Base-by-base conservation (phyloP, 495 filamentous ascomycete genomes). In the Trichoderma orchidacearum region DNA sequence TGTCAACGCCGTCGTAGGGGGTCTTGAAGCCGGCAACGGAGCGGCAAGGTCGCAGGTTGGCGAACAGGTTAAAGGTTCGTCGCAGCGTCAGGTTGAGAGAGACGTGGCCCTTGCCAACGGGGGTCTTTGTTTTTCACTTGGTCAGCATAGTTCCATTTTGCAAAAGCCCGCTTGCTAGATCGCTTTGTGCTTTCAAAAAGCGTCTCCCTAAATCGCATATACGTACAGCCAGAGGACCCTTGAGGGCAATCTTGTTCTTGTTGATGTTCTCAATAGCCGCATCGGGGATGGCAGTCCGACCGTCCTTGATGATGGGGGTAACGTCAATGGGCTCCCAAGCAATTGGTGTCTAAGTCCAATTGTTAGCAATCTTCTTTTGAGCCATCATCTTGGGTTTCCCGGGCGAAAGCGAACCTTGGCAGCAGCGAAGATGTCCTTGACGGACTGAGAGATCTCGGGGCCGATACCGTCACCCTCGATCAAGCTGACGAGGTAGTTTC, bases 391-490 rank as follows among this genome's bases (percentile, higher is more conserved):
- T 38, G 12, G 51, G 57, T n/a, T 9, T 23, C 15, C 18, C 21
- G 23, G 3, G 7, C 23, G 41, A 5, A 12, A 53, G 60, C 68
- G 53, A 80, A 95, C 91, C 74, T 91, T 87, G 59, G 94, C 93
- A 63, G 94, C 94, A 60, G 84, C 78, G 75, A 94, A 98, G 71
- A 98, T 97, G 69, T 95, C 87, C 80, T 96, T 96, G 59, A 98
- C 89, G 28, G 91, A 91, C 72, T 94, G 88, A 60, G 93, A 84
- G 66, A 98, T 97, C 74, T 98, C 91, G 56, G 92, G 92, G 58
- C 93, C 93, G 67, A 98, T 98, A 70, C 93, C 93, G 66, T 97
- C 93, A 75, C 93, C 93, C 77, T 98, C 93, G 62, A 98, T 98
- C 70, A 98, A 78, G 64, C 89, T 93, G 64, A 97, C 92, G 41